Evolutionary conservation across 2,329 filamentous ascomycete genomes (phyloP).

Genomic region (Phialophora verrucosa): DNA sequence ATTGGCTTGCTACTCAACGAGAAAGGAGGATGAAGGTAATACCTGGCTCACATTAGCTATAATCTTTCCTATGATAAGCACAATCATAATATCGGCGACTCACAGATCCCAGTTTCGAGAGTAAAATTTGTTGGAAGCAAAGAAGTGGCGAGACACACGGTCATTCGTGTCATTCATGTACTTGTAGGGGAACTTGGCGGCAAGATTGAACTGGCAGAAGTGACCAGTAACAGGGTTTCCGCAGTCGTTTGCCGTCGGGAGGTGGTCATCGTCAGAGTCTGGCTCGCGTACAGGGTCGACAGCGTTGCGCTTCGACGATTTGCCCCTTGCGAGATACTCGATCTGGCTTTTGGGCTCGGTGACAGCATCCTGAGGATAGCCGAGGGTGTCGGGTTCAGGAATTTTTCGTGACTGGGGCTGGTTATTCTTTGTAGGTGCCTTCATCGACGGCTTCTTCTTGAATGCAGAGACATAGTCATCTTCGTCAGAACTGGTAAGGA

Average conservation of each 20-base stretch:
- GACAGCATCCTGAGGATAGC: neutral
- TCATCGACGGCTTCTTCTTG: constrained; percentile 32
- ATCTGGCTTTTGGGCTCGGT: constrained; percentile 3
- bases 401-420: constrained; percentile 5
- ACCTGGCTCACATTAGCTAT: constrained; percentile 53
- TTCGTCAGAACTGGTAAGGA: constrained; percentile 31
- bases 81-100: constrained; percentile 47
- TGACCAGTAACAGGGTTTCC: constrained; percentile 36
- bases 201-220: constrained; percentile 50
- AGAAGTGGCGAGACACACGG: constrained; percentile 47
- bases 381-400: neutral
- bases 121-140: constrained; percentile 54
- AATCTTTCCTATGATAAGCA: neutral
- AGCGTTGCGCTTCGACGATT: constrained; percentile 11
- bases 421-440: constrained; percentile 8
- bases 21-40: constrained; percentile 66
- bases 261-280: constrained; percentile 15
- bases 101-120: constrained; percentile 76
- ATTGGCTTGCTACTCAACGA: constrained; percentile 59
- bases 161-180: constrained; percentile 46
- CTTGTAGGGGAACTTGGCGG: constrained; percentile 52
- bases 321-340: constrained; percentile 23
- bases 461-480: constrained; percentile 39
- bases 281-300: neutral
- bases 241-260: constrained; percentile 24